phyloP scores from a whole-genome alignment of 2,329 filamentous ascomycete species.

The Claviceps pazoutovae region DNA sequence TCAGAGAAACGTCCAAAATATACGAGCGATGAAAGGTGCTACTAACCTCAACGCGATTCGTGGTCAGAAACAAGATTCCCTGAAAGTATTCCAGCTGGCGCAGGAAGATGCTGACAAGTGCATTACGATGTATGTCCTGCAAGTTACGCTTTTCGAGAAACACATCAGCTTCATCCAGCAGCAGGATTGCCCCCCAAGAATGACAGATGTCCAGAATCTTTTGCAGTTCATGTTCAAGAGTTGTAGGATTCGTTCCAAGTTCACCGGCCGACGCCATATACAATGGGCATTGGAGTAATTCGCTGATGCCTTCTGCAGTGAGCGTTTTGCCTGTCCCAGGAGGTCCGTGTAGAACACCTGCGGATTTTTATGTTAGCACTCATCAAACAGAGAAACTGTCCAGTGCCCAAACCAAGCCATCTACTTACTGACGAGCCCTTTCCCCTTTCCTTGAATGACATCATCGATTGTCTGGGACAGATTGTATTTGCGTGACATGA shows the following conservation, averaged over 20 bases:
- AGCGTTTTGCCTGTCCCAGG: slow-evolving; percentile 83
- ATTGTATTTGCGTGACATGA: slow-evolving; percentile 73
- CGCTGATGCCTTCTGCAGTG: slow-evolving; percentile 75
- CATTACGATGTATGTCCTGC: slow-evolving; percentile 73
- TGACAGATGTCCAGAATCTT: slow-evolving; percentile 79
- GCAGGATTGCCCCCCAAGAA: slow-evolving; percentile 70
- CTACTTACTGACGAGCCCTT: slow-evolving; percentile 55
- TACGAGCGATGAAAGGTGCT: background rate
- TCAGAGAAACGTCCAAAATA: background rate
- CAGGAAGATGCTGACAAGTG: slow-evolving; percentile 75
- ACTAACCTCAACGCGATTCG: slow-evolving; percentile 60
- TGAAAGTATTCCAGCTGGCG: slow-evolving; percentile 83
- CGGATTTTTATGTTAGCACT: background rate
- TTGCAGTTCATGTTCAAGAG: slow-evolving; percentile 63
- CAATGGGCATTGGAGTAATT: slow-evolving; percentile 65
- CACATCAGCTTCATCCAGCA: slow-evolving; percentile 76
- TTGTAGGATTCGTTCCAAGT: slow-evolving; percentile 61
- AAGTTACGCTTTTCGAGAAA: slow-evolving; percentile 74
- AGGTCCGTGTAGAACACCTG: slow-evolving; percentile 63
- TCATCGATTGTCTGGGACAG: slow-evolving; percentile 72
- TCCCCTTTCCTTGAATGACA: slow-evolving; percentile 71
- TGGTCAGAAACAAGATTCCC: slow-evolving; percentile 79
- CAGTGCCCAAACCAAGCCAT: background rate
- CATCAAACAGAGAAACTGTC: background rate
- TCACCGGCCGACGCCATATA: slow-evolving; percentile 77